A percentile compares a stretch with the other conserved stretches of the same genome.
phyloP scores from a whole-genome alignment of 2,329 filamentous ascomycete genomes.

The Phialocephala sp. region DNA sequence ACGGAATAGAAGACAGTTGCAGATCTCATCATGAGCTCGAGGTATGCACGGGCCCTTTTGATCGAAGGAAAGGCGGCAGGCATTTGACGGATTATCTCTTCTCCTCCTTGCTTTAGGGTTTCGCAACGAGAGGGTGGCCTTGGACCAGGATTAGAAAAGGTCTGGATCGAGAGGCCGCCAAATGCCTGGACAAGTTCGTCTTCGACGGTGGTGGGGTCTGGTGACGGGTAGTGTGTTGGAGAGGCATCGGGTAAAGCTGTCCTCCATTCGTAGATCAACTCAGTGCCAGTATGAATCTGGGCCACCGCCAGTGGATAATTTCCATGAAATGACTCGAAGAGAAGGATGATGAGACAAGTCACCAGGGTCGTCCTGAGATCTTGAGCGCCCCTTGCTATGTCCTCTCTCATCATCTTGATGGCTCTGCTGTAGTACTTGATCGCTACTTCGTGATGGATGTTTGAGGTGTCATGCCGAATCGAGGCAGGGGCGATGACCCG shows the following conservation, averaged over 20 bases:
- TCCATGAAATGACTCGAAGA: constrained; percentile 19
- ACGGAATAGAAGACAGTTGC: neutral
- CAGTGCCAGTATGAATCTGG: constrained; percentile 13
- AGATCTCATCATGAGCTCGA: neutral
- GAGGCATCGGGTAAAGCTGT: neutral
- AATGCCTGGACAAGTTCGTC: neutral
- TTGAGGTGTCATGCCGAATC: neutral
- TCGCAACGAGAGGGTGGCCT: neutral
- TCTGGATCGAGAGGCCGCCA: neutral
- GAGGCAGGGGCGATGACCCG: neutral
- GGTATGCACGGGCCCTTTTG: neutral
- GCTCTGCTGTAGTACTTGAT: constrained; percentile 19
- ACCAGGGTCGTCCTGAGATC: constrained; percentile 23
- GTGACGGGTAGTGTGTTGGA: neutral
- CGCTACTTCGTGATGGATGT: constrained; percentile 16
- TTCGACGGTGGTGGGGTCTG: constrained; percentile 1
- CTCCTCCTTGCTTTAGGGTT: neutral
- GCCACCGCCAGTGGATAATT: constrained; percentile 14
- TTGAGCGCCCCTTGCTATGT: neutral
- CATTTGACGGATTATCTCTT: neutral
- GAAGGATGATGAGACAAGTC: constrained; percentile 18
- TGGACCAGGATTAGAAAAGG: neutral
- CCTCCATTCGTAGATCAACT: constrained; percentile 18
- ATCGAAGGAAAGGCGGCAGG: neutral
- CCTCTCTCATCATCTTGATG: constrained; percentile 14